phyloP scores from a whole-genome alignment of 352 stramenopile genomes.

The Globisporangium okanoganense region DNA sequence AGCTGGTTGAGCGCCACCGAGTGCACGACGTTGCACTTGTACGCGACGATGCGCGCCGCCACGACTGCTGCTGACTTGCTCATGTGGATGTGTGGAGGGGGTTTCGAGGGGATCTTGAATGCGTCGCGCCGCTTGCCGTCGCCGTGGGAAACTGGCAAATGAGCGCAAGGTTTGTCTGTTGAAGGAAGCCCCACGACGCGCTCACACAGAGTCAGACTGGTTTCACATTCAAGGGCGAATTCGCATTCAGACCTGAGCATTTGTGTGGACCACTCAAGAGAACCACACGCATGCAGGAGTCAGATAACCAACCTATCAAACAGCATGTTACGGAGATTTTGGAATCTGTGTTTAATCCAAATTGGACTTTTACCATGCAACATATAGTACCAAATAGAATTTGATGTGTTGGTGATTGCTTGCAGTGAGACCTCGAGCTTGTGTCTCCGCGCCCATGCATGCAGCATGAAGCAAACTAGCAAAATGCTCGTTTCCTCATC shows the following conservation, averaged over 20 bases:
- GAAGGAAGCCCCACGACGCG: not conserved
- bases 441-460: no score
- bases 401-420: no score
- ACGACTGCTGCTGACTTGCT: slow-evolving; percentile 5
- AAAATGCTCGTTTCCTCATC: no score
- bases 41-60: slow-evolving; percentile 41
- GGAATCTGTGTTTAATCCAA: no score
- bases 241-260: not conserved
- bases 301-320: not conserved
- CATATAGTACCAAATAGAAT: not conserved
- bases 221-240: slow-evolving; percentile 4
- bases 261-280: not conserved
- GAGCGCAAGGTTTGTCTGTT: slow-evolving; percentile 10
- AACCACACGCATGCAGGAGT: slow-evolving; percentile 3
- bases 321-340: not conserved
- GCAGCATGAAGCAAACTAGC: no score
- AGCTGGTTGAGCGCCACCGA: slow-evolving; percentile 53
- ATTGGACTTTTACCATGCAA: not conserved
- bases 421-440: no score
- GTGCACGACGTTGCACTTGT: slow-evolving; percentile 78
- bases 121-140: slow-evolving; percentile 1
- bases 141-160: slow-evolving; percentile 17
- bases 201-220: no score
- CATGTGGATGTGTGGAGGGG: not conserved
- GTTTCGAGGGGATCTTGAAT: not conserved